A percentile compares a stretch with the other conserved stretches of the same genome.
These are phyloP conservation scores for Aspergillus pseudoglaucus DNA, from an alignment of 2,329 filamentous ascomycete genomes.

Conservation along the genomic window DNA sequence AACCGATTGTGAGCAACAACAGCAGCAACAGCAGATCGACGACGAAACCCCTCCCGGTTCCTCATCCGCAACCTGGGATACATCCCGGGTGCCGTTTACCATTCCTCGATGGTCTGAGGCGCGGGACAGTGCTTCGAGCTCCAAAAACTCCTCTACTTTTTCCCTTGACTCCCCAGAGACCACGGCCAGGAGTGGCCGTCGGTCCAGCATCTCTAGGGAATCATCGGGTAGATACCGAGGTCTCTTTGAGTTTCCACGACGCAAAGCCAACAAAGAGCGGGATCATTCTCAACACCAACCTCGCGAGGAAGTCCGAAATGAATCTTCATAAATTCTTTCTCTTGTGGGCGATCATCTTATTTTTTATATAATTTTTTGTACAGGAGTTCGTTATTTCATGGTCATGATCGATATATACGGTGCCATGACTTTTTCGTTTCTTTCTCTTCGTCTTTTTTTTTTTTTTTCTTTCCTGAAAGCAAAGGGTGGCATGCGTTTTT, in stretches of 20 bases:
- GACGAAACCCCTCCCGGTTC: slow-evolving; percentile 42
- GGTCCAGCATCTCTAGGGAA: slow-evolving; percentile 35
- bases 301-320: slow-evolving; percentile 28
- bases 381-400: neutral
- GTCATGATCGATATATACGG: neutral
- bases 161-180: slow-evolving; percentile 36
- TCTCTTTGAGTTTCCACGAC: slow-evolving; percentile 39
- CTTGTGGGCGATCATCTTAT: neutral
- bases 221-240: slow-evolving; percentile 37
- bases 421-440: neutral
- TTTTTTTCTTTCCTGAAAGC: neutral
- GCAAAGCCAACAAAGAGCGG: slow-evolving; percentile 37
- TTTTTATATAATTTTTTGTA: neutral
- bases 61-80: slow-evolving; percentile 39
- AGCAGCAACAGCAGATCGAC: slow-evolving; percentile 15
- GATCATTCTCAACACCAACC: slow-evolving; percentile 29
- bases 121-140: slow-evolving; percentile 38
- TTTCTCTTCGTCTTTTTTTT: slow-evolving; percentile 19
- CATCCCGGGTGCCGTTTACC: slow-evolving; percentile 34
- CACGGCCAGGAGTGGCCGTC: slow-evolving; percentile 24
- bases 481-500: neutral
- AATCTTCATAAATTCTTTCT: slow-evolving; percentile 15
- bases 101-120: slow-evolving; percentile 35
- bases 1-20: slow-evolving; percentile 22
- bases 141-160: slow-evolving; percentile 43